A percentile compares a stretch with the other conserved stretches of the same genome.
These are phyloP conservation scores for Cylindrotheca fusiformis DNA, from an alignment of 108 stramenopile species.

Conservation along the genomic window DNA sequence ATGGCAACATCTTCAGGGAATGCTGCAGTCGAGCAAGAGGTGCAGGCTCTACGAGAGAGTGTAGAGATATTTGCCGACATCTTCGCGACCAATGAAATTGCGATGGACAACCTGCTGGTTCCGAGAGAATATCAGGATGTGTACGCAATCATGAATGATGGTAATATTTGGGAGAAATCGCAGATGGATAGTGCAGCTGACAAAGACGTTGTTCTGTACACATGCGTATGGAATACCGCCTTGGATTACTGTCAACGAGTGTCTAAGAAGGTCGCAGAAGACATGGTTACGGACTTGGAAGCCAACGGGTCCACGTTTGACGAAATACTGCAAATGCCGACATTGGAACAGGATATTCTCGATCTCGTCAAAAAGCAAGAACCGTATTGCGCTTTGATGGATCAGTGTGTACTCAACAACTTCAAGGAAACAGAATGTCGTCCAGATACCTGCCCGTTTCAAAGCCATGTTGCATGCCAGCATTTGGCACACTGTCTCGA, in stretches of 20 bases:
- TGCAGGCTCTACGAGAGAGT: conserved; percentile 30
- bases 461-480: conserved; percentile 52
- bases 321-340: conserved; percentile 39
- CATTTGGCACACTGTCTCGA: conserved; percentile 54
- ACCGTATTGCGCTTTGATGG: conserved; percentile 65
- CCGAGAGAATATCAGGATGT: conserved; percentile 42
- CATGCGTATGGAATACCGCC: conserved; percentile 57
- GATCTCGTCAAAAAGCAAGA: conserved; percentile 34
- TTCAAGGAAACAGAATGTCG: conserved; percentile 51
- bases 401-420: conserved; percentile 44
- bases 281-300: conserved; percentile 41
- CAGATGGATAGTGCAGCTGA: neutral
- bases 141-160: conserved; percentile 40
- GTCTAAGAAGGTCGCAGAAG: conserved; percentile 37
- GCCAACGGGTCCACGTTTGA: conserved; percentile 30
- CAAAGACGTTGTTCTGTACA: conserved; percentile 20
- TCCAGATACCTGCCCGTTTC: conserved; percentile 65
- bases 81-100: conserved; percentile 29
- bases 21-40: conserved; percentile 8
- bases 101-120: conserved; percentile 59
- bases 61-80: conserved; percentile 42
- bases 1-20: neutral
- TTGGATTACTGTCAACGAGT: conserved; percentile 78
- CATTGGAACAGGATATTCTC: conserved; percentile 42
- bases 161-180: conserved; percentile 42